These are phyloP conservation scores for Dryas octopetala DNA, from an alignment of 306 rosid species.

Conservation along the genomic window DNA sequence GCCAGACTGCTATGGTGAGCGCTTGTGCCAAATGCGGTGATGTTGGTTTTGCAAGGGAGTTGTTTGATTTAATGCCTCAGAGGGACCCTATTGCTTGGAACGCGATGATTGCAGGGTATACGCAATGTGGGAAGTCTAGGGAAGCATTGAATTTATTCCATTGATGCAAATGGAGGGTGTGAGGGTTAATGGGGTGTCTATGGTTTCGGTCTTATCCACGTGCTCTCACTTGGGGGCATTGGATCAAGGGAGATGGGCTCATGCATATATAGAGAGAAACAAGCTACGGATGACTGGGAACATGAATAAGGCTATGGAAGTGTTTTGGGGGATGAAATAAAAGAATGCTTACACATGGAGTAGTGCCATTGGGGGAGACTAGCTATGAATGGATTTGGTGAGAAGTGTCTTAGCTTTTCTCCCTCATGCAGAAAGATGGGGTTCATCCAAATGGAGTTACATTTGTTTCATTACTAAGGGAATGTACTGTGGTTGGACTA, in stretches of 20 bases:
- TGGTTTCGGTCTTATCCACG: conserved; percentile 55
- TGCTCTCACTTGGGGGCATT: conserved; percentile 57
- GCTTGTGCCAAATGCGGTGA: conserved; percentile 49
- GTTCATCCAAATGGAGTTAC: conserved; percentile 50
- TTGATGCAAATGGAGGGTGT: conserved; percentile 60
- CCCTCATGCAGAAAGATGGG: conserved; percentile 45
- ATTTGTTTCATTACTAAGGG: conserved; percentile 49
- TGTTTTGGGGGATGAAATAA: conserved; percentile 57
- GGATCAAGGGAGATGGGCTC: conserved; percentile 68
- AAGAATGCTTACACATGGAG: conserved; percentile 65
- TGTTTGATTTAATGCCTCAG: conserved; percentile 58
- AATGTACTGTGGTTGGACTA: conserved; percentile 58
- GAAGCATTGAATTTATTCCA: conserved; percentile 52
- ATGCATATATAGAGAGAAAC: conserved; percentile 52
- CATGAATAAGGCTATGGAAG: conserved; percentile 57
- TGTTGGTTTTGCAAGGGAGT: conserved; percentile 40
- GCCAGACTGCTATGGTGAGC: conserved; percentile 51
- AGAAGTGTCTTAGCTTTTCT: conserved; percentile 47
- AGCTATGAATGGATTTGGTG: conserved; percentile 62
- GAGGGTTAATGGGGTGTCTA: conserved; percentile 52
- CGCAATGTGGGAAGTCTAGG: conserved; percentile 47
- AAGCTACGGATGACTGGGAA: conserved; percentile 49
- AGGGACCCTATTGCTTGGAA: conserved; percentile 53
- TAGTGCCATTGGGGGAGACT: conserved; percentile 57
- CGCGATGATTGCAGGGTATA: conserved; percentile 59